phyloP scores from a whole-genome alignment of 768 basidiomycete genomes.

The Obba rivulosa region DNA sequence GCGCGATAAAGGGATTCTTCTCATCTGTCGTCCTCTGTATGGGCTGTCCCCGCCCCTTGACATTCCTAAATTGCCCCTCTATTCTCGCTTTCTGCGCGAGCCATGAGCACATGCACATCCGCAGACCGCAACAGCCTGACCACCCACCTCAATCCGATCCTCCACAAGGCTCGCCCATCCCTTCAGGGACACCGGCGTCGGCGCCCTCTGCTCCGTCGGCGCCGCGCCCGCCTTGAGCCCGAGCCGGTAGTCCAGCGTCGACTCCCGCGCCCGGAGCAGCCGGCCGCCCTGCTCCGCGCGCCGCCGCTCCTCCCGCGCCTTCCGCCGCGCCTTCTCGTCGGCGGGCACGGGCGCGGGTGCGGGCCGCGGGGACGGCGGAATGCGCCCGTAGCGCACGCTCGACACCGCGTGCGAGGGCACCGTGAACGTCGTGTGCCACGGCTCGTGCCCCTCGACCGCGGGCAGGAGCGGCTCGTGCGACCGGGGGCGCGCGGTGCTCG shows the following conservation, averaged over 20 bases:
- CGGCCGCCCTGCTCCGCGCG: slow-evolving; percentile 48
- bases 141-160: slow-evolving; percentile 69
- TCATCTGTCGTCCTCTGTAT: slow-evolving; percentile 39
- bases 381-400: slow-evolving; percentile 48
- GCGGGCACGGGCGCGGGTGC: slow-evolving; percentile 17
- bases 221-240: slow-evolving; percentile 37
- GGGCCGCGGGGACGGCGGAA: slow-evolving; percentile 27
- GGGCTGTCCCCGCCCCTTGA: slow-evolving; percentile 63
- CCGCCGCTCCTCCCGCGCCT: slow-evolving; percentile 47
- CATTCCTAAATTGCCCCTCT: slow-evolving; percentile 64
- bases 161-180: slow-evolving; percentile 76
- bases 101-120: not conserved
- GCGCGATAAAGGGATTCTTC: slow-evolving; percentile 60
- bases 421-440: slow-evolving; percentile 68
- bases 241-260: slow-evolving; percentile 70
- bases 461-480: slow-evolving; percentile 49
- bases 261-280: slow-evolving; percentile 60
- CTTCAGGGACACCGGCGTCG: slow-evolving; percentile 59
- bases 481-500: too few species aligned
- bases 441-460: slow-evolving; percentile 49
- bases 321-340: slow-evolving; percentile 35
- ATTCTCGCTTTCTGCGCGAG: slow-evolving; percentile 50
- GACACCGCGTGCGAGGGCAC: slow-evolving; percentile 49
- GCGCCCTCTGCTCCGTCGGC: slow-evolving; percentile 19
- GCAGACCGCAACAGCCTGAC: not conserved